Percentiles rank a stretch among this genome's conserved stretches.
Conservation (phyloP, 140 eudicot species). For the Bidens hawaiensis region DNA sequence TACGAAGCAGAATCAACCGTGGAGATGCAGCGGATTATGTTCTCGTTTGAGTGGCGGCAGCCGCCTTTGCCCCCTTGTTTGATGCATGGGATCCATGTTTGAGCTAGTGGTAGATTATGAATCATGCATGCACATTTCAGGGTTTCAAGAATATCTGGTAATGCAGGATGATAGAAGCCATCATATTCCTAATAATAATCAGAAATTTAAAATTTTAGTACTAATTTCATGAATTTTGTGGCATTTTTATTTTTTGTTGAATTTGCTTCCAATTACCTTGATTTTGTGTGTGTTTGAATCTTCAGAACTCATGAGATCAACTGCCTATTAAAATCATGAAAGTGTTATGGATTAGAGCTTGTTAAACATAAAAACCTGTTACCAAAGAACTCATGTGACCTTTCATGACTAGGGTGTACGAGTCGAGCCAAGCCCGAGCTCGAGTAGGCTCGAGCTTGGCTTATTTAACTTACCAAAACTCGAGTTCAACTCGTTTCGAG, state of each 20-base stretch:
- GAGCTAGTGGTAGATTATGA: slow-evolving; percentile 76
- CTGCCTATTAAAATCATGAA: slow-evolving; percentile 51
- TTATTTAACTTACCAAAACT: no score
- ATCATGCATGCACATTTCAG: slow-evolving; percentile 52
- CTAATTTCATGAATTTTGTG: slow-evolving; percentile 1
- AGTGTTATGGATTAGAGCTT: background rate
- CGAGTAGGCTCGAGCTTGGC: no score
- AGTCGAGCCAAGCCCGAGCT: no score
- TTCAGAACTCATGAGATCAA: slow-evolving; percentile 75
- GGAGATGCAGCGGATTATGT: slow-evolving; percentile 56
- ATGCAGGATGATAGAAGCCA: slow-evolving; percentile 62
- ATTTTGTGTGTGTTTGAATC: slow-evolving; percentile 36
- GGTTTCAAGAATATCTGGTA: slow-evolving; percentile 67
- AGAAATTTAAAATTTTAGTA: slow-evolving; percentile 1
- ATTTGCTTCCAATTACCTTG: slow-evolving; percentile 42
- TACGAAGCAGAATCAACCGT: slow-evolving; percentile 75
- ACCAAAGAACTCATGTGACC: background rate
- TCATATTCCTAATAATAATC: slow-evolving; percentile 40
- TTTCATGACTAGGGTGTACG: no score
- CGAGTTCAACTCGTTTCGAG: no score
- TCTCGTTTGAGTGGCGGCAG: slow-evolving; percentile 72
- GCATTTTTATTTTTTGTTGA: background rate
- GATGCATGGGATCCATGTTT: slow-evolving; percentile 82
- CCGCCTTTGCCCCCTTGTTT: slow-evolving; percentile 74
- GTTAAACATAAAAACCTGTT: background rate